Evolutionary conservation across 2,329 filamentous ascomycete species (phyloP), one percentile per base, ranked within the genome.

Genomic region (Nemania sp.): DNA sequence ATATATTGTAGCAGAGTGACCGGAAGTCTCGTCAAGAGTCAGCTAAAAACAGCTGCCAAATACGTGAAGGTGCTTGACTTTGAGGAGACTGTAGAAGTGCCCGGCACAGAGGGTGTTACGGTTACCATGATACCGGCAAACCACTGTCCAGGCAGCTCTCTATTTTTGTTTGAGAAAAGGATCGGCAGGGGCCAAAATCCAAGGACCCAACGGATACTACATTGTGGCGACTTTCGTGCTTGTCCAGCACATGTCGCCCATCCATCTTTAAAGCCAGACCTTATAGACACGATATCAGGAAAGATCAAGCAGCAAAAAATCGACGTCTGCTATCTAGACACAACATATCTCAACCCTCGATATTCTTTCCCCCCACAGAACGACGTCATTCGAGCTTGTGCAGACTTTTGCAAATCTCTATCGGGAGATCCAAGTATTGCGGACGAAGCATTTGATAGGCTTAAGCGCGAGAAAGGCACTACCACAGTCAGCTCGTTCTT

Each of bases 101-200:
- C 91, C 0, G 86, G 83, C 7, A 96, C 91, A 0, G 82, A 88
- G 49, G 91, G 91, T 1, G 92, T 91, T 5, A 82, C 80, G 8
- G 91, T 97, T 34, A 96, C 91, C 2, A 96, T 97, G 91, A 91
- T 99, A 26, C 86, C 90, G 2, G 94, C 94, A 11, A 99, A 99
- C 64, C 94, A 99, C 68, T 99, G 94, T 64, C 94, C 94, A 0
- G 94, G 94, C 0, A 97, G 91, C 65, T 96, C 93, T 0, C 74
- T 99, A 1, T 99, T 95, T 64, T 77, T 99, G 0, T 97, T 97
- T 62, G 89, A 97, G 68, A 97, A 96, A 69, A 73, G 75, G 0
- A 73, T 88, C 11, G 82, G 82, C 2, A 84, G 81, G 61, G 82
- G 85, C 1, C 72, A 77, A 12, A 83, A 77, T 37, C 73, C 79